Percentiles rank a stretch among this genome's conserved stretches.
These are phyloP conservation scores for Parmelia sp. DNA, from an alignment of 495 filamentous ascomycete genomes.

Conservation along the genomic window DNA sequence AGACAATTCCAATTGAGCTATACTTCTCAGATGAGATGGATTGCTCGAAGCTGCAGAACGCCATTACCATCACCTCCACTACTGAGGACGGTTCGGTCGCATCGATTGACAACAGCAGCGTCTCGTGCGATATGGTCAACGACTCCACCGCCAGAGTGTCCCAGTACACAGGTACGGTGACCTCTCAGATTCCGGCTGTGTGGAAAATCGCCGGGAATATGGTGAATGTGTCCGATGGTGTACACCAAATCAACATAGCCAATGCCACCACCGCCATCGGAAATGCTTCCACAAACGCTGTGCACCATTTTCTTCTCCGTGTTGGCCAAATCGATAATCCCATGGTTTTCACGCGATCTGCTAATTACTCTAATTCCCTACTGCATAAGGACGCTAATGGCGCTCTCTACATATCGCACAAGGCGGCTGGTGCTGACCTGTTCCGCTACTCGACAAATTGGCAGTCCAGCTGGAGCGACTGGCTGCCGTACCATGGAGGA, in stretches of 20 bases:
- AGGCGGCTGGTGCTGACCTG: slow-evolving; percentile 52
- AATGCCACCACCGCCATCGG: slow-evolving; percentile 38
- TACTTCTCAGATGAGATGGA: slow-evolving; percentile 53
- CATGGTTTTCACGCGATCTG: slow-evolving; percentile 42
- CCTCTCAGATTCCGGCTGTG: slow-evolving; percentile 26
- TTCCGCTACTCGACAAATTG: slow-evolving; percentile 55
- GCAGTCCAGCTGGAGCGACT: slow-evolving; percentile 48
- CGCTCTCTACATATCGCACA: slow-evolving; percentile 43
- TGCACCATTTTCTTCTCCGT: slow-evolving; percentile 42
- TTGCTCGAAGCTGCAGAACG: slow-evolving; percentile 43
- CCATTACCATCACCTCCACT: slow-evolving; percentile 43
- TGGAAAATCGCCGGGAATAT: slow-evolving; percentile 38
- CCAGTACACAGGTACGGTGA: slow-evolving; percentile 34
- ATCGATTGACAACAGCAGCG: slow-evolving; percentile 26
- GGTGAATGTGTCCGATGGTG: slow-evolving; percentile 43
- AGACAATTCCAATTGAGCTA: slow-evolving; percentile 41
- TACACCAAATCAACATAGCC: slow-evolving; percentile 41
- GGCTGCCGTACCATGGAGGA: slow-evolving; percentile 43
- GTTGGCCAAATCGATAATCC: slow-evolving; percentile 42
- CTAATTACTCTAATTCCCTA: slow-evolving; percentile 51
- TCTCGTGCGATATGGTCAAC: slow-evolving; percentile 26
- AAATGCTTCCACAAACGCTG: slow-evolving; percentile 36
- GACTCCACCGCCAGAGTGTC: slow-evolving; percentile 23
- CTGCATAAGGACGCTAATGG: slow-evolving; percentile 35
- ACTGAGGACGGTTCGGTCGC: slow-evolving; percentile 29